Percentiles rank a stretch among this genome's conserved stretches.
These are phyloP conservation scores for Discostella pseudostelligera DNA, from an alignment of 108 stramenopile species.

Conservation along the genomic window DNA sequence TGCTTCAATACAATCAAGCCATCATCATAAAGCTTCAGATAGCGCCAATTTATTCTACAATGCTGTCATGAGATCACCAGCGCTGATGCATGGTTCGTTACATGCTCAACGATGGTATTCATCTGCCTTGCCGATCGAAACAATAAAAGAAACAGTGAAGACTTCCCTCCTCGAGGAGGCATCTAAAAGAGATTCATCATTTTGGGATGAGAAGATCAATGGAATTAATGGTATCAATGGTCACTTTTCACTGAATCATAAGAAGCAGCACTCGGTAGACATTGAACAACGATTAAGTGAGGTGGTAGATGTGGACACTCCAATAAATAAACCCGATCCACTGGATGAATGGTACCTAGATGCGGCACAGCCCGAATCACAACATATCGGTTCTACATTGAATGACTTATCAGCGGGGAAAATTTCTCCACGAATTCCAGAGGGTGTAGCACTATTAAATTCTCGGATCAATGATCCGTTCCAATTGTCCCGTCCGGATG, in stretches of 20 bases:
- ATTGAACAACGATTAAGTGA: constrained; percentile 36
- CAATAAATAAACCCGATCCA: constrained; percentile 62
- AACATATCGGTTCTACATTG: not conserved
- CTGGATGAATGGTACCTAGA: constrained; percentile 72
- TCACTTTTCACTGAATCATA: not conserved
- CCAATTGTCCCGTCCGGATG: constrained; percentile 55
- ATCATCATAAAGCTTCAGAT: not conserved
- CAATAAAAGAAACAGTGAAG: constrained; percentile 70
- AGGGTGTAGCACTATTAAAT: constrained; percentile 46
- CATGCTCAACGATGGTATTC: constrained; percentile 29
- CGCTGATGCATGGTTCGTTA: not conserved
- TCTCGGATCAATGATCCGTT: constrained; percentile 67
- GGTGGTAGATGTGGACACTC: constrained; percentile 45
- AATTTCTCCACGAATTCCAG: constrained; percentile 48
- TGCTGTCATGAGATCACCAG: not conserved
- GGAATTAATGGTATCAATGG: constrained; percentile 35
- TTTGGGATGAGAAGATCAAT: constrained; percentile 54
- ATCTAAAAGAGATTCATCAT: constrained; percentile 56
- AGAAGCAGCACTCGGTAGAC: constrained; percentile 19
- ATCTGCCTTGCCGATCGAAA: constrained; percentile 45
- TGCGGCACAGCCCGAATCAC: constrained; percentile 41
- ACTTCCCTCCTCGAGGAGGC: constrained; percentile 73
- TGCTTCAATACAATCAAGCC: not conserved
- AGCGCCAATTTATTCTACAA: not conserved
- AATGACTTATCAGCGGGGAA: constrained; percentile 11